Evolutionary conservation across 2,329 filamentous ascomycete species (phyloP).

Genomic region (Diaporthe batatas): DNA sequence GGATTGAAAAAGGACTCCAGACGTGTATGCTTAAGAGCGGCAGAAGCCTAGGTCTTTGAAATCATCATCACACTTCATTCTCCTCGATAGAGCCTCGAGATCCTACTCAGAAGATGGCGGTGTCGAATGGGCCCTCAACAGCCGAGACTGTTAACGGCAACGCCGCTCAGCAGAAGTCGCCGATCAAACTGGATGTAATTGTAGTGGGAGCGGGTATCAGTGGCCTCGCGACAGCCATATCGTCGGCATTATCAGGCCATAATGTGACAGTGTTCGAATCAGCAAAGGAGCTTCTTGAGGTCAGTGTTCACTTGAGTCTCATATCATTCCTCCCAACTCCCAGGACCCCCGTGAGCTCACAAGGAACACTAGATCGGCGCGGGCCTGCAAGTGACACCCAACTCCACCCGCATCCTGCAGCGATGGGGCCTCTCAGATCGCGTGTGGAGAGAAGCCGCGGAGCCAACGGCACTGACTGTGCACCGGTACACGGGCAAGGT

Average conservation of each 20-base stretch:
- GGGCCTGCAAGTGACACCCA: conserved; percentile 50
- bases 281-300: conserved; percentile 43
- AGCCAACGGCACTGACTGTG: conserved; percentile 47
- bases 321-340: no score
- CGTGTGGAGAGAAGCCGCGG: conserved; percentile 45
- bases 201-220: conserved; percentile 42
- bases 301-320: not conserved
- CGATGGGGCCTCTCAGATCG: conserved; percentile 45
- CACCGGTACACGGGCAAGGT: conserved; percentile 49
- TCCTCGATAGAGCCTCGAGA: no score
- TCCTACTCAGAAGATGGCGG: not conserved
- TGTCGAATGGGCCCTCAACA: not conserved
- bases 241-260: conserved; percentile 40
- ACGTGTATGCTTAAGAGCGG: not conserved
- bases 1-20: not conserved
- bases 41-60: no score
- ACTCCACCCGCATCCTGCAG: conserved; percentile 48
- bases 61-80: not conserved
- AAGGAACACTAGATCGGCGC: conserved; percentile 41
- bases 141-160: not conserved
- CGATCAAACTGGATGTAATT: conserved; percentile 38
- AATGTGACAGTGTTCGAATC: conserved; percentile 43
- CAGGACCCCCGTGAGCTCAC: not conserved
- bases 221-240: conserved; percentile 42
- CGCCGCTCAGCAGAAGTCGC: conserved; percentile 31